Evolutionary conservation across 495 filamentous ascomycete genomes (phyloP), one percentile per base, ranked within the genome.

Genomic region (Penicillium fimorum): DNA sequence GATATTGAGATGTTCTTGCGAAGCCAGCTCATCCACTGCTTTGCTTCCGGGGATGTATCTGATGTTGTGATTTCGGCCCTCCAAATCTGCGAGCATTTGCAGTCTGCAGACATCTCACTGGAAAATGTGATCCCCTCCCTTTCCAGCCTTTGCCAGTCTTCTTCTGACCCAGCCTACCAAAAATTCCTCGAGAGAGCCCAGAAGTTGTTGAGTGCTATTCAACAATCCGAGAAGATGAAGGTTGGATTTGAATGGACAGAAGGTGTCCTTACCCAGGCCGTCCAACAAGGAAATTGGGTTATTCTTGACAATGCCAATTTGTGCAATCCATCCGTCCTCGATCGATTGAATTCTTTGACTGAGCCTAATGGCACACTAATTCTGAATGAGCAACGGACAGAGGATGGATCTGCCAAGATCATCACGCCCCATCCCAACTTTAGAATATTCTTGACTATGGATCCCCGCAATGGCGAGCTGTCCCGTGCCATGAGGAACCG

Each of bases 401-500:
- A 85, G 18, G 85, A 93, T 68, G 95, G 94, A 15, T 87, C 89
- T 57, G 87, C 92, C 35, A 83, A 87, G 53, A 72, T 94, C 25
- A 82, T 99, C 41, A 81, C 73, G 49, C 91, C 93, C 3, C 92
- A 97, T 76, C 82, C 88, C 0, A 83, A 89, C 45, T 99, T 97
- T 70, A 82, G 95, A 52, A 79, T 99, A 11, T 97, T 99, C 72
- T 70, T 99, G 59, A 97, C 92, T 3, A 89, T 96, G 78, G 93
- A 99, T 70, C 87, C 95, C 43, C 85, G 85, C 24, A 87, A 96
- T 70, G 95, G 95, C 10, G 95, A 99, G 66, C 79, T 99, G 24
- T 97, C 95, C 8, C 81, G 93, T 53, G 95, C 95, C 4, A 97
- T 99, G 95, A 82, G 95, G 50, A 99, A 99, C 69, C 82, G 95